Evolutionary conservation across 768 basidiomycete genomes (phyloP), one percentile per base, ranked within the genome.

Genomic region (Pisolithus tinctorius): DNA sequence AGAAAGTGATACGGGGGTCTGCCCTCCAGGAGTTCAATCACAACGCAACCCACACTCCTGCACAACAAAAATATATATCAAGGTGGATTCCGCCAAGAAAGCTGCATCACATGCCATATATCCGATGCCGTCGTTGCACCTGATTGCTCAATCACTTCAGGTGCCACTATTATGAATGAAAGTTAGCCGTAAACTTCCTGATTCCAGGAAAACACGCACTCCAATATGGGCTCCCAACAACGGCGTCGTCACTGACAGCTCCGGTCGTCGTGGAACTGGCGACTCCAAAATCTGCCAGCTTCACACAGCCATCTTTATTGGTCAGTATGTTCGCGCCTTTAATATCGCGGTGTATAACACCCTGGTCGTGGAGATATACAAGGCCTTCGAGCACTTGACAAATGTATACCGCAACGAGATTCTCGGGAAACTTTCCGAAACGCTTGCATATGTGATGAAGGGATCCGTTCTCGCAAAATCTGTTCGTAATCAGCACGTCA

Each of bases 271-370:
- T 82, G 41, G 78, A 83, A 49, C 85, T 86, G 10, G 93, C 93
- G 17, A 99, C 96, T 47, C 96, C 96, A 63, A 99, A 99, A 69
- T 99, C 96, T 11, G 96, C 96, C n/a, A 99, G 78, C 69, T 98
- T 99, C 53, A 99, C 94, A 20, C 86, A 88, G 6, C 96, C 96
- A 71, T 97, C 95, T 71, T 99, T 99, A 66, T 96, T 97, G 17
- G 96, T 97, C 42, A 99, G 75, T 63, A 99, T 96, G 58, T 99
- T 99, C 13, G 96, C 95, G 34, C 96, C 96, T 67, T 99, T 99
- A 74, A 99, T 98, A 62, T 99, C 96, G 30, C 96, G 80, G 67
- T 99, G 96, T 60, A 99, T 97, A 55, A 99, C 96, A 75, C 96
- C 96, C 73, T 98, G 95, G 58, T 98, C 95, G 63, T 99, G 96